A percentile compares a stretch with the other conserved stretches of the same genome.
Evolutionary conservation across 495 filamentous ascomycete species (phyloP).

Genomic region (Talaromyces wortmannii): DNA sequence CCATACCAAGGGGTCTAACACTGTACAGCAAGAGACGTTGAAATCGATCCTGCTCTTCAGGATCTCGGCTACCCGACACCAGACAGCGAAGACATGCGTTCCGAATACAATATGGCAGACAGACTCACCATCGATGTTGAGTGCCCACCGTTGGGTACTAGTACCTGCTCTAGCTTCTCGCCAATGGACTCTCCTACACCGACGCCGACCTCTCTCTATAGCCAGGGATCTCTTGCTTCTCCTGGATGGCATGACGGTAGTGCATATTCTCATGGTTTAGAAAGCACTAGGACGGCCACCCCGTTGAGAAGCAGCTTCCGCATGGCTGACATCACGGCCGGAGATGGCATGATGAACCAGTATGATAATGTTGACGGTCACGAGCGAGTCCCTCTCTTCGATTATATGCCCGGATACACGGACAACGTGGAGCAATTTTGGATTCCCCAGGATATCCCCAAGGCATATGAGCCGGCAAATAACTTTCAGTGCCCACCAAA

Average conservation of each 20-base stretch:
- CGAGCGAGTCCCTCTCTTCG: slow-evolving; percentile 30
- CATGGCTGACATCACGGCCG: slow-evolving; percentile 27
- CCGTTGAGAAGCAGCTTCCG: slow-evolving; percentile 33
- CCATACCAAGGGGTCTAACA: neutral
- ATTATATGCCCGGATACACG: slow-evolving; percentile 36
- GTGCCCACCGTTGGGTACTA: slow-evolving; percentile 33
- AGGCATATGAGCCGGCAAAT: slow-evolving; percentile 26
- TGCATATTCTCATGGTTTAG: slow-evolving; percentile 23
- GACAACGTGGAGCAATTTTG: slow-evolving; percentile 39
- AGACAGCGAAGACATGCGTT: slow-evolving; percentile 32
- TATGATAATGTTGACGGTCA: slow-evolving; percentile 28
- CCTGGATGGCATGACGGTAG: slow-evolving; percentile 34
- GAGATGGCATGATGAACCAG: slow-evolving; percentile 25
- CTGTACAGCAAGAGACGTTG: neutral
- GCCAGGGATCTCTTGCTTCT: slow-evolving; percentile 33
- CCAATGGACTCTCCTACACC: slow-evolving; percentile 38
- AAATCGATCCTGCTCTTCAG: slow-evolving; percentile 5
- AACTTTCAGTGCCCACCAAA: slow-evolving; percentile 27
- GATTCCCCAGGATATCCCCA: slow-evolving; percentile 32
- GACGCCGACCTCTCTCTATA: slow-evolving; percentile 38
- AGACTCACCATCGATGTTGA: slow-evolving; percentile 38
- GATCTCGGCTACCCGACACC: slow-evolving; percentile 2
- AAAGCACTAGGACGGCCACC: slow-evolving; percentile 25
- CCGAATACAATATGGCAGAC: slow-evolving; percentile 32
- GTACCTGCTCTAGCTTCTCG: slow-evolving; percentile 39